Conservation (phyloP, 495 filamentous ascomycete genomes). For the Astrocystis sublimbata region DNA sequence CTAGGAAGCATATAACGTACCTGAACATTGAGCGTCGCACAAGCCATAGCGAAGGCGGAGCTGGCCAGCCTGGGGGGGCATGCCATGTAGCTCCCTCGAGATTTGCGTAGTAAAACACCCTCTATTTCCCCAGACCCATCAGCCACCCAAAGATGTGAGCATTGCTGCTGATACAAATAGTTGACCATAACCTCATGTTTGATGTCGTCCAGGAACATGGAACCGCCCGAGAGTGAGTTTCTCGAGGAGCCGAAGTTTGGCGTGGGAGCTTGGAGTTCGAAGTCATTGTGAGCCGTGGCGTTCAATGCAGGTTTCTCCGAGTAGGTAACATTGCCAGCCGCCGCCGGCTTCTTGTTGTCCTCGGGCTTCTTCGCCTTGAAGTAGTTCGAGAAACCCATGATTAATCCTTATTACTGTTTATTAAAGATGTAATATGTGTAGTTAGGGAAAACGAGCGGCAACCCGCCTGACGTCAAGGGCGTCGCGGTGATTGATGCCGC, state of each 20-base stretch:
- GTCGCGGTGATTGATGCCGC: neutral
- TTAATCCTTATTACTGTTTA: conserved; percentile 18
- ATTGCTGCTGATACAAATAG: conserved; percentile 78
- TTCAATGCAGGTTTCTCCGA: conserved; percentile 28
- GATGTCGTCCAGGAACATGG: conserved; percentile 68
- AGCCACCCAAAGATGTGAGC: conserved; percentile 67
- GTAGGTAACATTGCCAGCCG: conserved; percentile 17
- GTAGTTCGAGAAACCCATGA: conserved; percentile 63
- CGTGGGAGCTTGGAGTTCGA: conserved; percentile 50
- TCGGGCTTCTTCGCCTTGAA: conserved; percentile 57
- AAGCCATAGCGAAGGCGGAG: conserved; percentile 61
- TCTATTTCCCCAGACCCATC: conserved; percentile 65
- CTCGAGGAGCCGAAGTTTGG: conserved; percentile 49
- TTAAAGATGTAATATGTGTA: neutral
- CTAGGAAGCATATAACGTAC: conserved; percentile 35
- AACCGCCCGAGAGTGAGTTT: conserved; percentile 53
- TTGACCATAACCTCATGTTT: conserved; percentile 85
- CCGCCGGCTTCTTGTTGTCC: conserved; percentile 22
- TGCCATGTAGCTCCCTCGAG: conserved; percentile 65
- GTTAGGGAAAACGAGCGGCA: conserved; percentile 4
- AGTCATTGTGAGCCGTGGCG: conserved; percentile 29
- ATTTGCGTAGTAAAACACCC: conserved; percentile 69
- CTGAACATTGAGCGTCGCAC: conserved; percentile 67
- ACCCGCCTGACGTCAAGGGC: conserved; percentile 4
- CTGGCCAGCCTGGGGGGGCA: conserved; percentile 62